Conservation (phyloP, 768 basidiomycete species). For the Tremella fuciformis region DNA sequence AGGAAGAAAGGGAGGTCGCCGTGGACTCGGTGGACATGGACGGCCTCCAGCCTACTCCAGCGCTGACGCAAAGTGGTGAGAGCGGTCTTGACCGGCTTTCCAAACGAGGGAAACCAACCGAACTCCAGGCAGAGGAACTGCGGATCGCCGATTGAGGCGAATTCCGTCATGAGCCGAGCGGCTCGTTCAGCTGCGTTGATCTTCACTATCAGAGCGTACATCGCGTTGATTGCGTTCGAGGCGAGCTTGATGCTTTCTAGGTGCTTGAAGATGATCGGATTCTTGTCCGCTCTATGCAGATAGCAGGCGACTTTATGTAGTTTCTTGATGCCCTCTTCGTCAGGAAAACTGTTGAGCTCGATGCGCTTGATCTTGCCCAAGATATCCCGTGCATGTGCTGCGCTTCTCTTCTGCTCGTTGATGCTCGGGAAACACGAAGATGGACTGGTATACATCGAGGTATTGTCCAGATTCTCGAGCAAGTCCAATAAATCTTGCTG, state of each 20-base stretch:
- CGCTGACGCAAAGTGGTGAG: constrained; percentile 4
- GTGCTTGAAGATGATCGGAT: background rate
- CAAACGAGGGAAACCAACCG: background rate
- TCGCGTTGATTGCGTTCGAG: background rate
- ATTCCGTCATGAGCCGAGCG: background rate
- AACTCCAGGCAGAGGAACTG: background rate
- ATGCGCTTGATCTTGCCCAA: background rate
- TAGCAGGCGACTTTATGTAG: too few species aligned
- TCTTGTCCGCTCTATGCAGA: background rate
- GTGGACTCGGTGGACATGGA: background rate
- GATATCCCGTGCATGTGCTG: too few species aligned
- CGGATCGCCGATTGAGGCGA: background rate
- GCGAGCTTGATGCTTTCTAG: background rate
- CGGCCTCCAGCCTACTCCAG: background rate
- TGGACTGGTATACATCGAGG: too few species aligned
- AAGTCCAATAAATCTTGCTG: too few species aligned
- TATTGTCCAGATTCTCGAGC: too few species aligned
- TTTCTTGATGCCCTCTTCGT: too few species aligned
- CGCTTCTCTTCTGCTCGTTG: too few species aligned
- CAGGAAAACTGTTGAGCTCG: background rate
- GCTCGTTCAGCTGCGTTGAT: background rate
- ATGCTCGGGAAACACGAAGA: too few species aligned
- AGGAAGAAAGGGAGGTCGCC: background rate
- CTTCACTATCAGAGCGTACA: background rate
- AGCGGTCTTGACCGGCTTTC: background rate